Conservation (phyloP, 179 eudicot species). For the Silene noctiflora region DNA sequence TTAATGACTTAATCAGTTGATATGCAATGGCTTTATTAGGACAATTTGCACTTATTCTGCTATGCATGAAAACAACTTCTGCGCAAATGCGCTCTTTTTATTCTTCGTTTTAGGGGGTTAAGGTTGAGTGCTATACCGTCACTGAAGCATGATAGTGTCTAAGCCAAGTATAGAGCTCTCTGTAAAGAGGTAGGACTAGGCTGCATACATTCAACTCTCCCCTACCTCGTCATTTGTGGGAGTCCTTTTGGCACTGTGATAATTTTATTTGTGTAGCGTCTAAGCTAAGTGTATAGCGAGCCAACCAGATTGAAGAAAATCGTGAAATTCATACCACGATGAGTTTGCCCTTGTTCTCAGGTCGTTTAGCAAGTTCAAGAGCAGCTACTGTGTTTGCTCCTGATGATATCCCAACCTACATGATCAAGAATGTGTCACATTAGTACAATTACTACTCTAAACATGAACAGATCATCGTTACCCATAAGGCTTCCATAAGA, state of each 20-base stretch:
- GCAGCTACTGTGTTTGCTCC: slow-evolving; percentile 97
- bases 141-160: not conserved
- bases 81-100: too few species aligned
- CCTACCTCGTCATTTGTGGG: too few species aligned
- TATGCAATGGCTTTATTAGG: not conserved
- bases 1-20: not conserved
- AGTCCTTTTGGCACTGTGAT: not conserved
- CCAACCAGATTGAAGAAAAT: not conserved
- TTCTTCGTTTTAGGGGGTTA: too few species aligned
- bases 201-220: too few species aligned
- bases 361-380: slow-evolving; percentile 70
- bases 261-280: not conserved
- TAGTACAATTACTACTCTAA: not conserved
- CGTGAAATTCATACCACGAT: slow-evolving; percentile 62
- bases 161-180: not conserved
- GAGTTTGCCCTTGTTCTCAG: slow-evolving; percentile 97
- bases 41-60: too few species aligned
- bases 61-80: too few species aligned
- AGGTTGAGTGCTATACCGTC: too few species aligned
- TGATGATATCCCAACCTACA: slow-evolving; percentile 92
- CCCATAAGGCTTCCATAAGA: not conserved
- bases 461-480: not conserved
- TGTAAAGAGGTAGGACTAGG: not conserved
- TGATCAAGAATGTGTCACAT: not conserved
- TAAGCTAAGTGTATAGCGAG: not conserved